These are phyloP conservation scores for Aurinia saxatilis DNA, from an alignment of 345 rosid genomes.

Conservation along the genomic window DNA sequence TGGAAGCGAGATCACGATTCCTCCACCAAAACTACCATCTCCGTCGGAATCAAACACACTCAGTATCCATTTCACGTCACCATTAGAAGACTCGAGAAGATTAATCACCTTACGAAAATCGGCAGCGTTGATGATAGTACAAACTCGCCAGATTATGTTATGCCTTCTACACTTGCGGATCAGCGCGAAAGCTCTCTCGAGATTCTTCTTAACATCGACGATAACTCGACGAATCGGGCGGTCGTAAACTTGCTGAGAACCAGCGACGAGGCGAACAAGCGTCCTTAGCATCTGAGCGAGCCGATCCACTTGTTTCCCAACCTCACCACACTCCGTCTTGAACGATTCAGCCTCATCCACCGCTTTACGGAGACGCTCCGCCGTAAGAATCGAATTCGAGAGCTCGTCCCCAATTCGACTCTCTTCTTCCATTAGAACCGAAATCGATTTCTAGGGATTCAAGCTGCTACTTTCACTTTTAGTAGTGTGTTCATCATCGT, in stretches of 20 bases:
- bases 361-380: conserved; percentile 54
- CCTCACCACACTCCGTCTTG: conserved; percentile 47
- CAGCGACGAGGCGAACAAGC: conserved; percentile 40
- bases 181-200: conserved; percentile 49
- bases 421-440: conserved; percentile 36
- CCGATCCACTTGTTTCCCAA: conserved; percentile 52
- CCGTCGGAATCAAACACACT: conserved; percentile 47
- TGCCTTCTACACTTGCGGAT: conserved; percentile 71
- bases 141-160: conserved; percentile 54
- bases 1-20: conserved; percentile 59
- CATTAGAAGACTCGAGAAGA: conserved; percentile 71
- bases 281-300: conserved; percentile 59
- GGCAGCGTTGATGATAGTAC: conserved; percentile 52
- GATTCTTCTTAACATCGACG: conserved; percentile 50
- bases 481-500: neutral
- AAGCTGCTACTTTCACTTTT: neutral
- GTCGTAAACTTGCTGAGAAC: conserved; percentile 58
- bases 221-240: conserved; percentile 71
- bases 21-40: conserved; percentile 39
- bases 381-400: conserved; percentile 36
- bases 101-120: conserved; percentile 61
- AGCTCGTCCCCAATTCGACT: conserved; percentile 56
- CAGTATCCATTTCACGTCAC: conserved; percentile 76
- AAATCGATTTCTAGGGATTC: neutral
- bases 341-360: conserved; percentile 59